Base-by-base conservation (phyloP, 768 basidiomycete genomes). In the Tricholoma hemisulphureum region DNA sequence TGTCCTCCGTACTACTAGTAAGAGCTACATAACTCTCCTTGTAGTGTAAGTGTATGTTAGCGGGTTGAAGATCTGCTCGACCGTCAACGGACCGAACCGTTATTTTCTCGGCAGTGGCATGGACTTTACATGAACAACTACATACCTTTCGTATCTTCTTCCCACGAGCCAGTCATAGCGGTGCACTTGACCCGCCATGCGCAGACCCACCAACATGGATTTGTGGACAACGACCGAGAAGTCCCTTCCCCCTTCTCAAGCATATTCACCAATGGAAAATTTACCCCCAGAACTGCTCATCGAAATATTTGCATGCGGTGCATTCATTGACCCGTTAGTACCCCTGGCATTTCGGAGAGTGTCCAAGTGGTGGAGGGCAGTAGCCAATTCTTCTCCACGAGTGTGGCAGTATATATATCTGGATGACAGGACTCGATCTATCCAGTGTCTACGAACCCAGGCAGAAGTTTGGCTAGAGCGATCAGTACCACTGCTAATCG, bases 221-320 rank as follows among this genome's bases (percentile, higher is more conserved):
- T 28, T n/a, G 18, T 28, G 46, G 26, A 14, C 7, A 8, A 29
- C 13, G 26, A 49, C 46, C 9, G 46, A 49, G 16, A 49, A 28
- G 26, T 49, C n/a, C 4, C 7, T 29, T 28, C 26, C 26, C 16
- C 6, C 26, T 18, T 18, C 26, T 18, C 46, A 18, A n/a, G 3
- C 26, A 9, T 28, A 29, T 49, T 46, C 55, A 11, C 61, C 65
- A 37, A 73, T 77, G 32, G 53, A 66, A 26, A 51, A 55, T 29
- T 72, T 89, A 14, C 88, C 88, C 0, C 71, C 80, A 10, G 88
- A 91, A 57, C 67, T 91, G 11, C 77, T 89, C 24, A 75, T 82
- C 60, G 81, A 87, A 56, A 82, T 88, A 46, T 89, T 90, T 69
- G 67, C 68, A 3, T 75, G 73, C 39, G 77, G 74, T 59, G 73